phyloP scores from a whole-genome alignment of 2,329 filamentous ascomycete species.

The Proliferodiscus dingleyae region DNA sequence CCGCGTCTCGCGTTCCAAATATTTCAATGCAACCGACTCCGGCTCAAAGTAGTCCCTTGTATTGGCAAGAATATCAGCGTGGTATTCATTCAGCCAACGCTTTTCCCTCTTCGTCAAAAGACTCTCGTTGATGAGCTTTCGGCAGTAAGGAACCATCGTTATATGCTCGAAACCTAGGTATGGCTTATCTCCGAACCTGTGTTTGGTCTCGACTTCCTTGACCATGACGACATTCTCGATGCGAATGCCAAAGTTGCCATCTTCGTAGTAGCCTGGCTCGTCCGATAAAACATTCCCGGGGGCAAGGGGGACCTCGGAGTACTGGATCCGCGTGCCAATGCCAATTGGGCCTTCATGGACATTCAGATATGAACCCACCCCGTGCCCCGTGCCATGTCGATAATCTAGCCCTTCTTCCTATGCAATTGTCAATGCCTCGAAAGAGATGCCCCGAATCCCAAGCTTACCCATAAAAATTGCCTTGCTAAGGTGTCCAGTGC shows the following conservation, averaged over 20 bases:
- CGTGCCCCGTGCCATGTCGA: slow-evolving; percentile 92
- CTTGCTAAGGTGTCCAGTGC: slow-evolving; percentile 84
- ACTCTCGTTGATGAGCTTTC: slow-evolving; percentile 72
- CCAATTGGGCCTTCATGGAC: slow-evolving; percentile 97
- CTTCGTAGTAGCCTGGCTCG: slow-evolving; percentile 95
- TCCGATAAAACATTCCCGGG: slow-evolving; percentile 95
- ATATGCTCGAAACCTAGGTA: slow-evolving; percentile 96
- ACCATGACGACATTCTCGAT: slow-evolving; percentile 97
- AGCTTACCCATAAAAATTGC: slow-evolving; percentile 80
- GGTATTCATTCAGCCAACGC: slow-evolving; percentile 82
- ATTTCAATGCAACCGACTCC: slow-evolving; percentile 67
- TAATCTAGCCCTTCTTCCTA: slow-evolving; percentile 81
- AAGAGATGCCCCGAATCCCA: not conserved
- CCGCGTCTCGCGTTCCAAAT: slow-evolving; percentile 84
- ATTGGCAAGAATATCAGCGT: slow-evolving; percentile 75
- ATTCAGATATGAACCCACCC: slow-evolving; percentile 90
- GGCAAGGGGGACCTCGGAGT: slow-evolving; percentile 81
- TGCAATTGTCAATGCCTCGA: slow-evolving; percentile 7
- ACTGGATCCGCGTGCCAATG: slow-evolving; percentile 87
- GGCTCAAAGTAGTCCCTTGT: slow-evolving; percentile 71
- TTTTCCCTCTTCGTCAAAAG: slow-evolving; percentile 72
- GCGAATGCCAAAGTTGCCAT: slow-evolving; percentile 88
- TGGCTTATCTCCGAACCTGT: slow-evolving; percentile 89
- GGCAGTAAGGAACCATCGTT: slow-evolving; percentile 93
- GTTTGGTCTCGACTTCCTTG: slow-evolving; percentile 76